Percentiles rank a stretch among this genome's conserved stretches.
These are phyloP conservation scores for Acanthamoeba triangularis DNA, from an alignment of 208 protist species.

Conservation along the genomic window DNA sequence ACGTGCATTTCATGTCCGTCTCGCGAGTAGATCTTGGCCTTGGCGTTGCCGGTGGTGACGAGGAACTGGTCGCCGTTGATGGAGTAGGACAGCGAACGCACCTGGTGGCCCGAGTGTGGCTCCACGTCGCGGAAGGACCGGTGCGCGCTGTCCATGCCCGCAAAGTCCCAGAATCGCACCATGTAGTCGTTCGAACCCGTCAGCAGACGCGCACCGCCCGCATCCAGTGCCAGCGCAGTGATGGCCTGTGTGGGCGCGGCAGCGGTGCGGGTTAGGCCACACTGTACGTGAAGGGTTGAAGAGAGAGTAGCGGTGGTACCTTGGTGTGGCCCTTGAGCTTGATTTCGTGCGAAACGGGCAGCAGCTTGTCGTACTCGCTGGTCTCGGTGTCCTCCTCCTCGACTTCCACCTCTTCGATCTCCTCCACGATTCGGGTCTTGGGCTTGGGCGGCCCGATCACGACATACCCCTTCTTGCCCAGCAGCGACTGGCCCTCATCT, in stretches of 20 bases:
- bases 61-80: conserved; percentile 49
- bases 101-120: background rate
- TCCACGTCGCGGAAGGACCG: conserved; percentile 54
- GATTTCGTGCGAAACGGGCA: conserved; percentile 56
- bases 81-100: conserved; percentile 19
- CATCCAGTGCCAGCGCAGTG: conserved; percentile 27
- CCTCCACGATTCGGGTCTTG: background rate
- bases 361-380: background rate
- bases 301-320: background rate
- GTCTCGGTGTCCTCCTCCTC: conserved; percentile 32
- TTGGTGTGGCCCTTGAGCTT: conserved; percentile 47
- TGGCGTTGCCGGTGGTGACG: conserved; percentile 40
- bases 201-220: conserved; percentile 50
- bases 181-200: conserved; percentile 38
- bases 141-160: conserved; percentile 51
- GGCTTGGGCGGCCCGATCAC: conserved; percentile 49
- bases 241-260: background rate
- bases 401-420: conserved; percentile 20
- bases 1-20: conserved; percentile 7
- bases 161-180: conserved; percentile 60
- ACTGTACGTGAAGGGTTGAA: background rate
- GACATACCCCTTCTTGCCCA: conserved; percentile 4
- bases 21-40: conserved; percentile 35
- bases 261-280: background rate
- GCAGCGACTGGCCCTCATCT: background rate